Evolutionary conservation across 2,329 filamentous ascomycete genomes (phyloP).

Genomic region (Neodidymelliopsis sp.): DNA sequence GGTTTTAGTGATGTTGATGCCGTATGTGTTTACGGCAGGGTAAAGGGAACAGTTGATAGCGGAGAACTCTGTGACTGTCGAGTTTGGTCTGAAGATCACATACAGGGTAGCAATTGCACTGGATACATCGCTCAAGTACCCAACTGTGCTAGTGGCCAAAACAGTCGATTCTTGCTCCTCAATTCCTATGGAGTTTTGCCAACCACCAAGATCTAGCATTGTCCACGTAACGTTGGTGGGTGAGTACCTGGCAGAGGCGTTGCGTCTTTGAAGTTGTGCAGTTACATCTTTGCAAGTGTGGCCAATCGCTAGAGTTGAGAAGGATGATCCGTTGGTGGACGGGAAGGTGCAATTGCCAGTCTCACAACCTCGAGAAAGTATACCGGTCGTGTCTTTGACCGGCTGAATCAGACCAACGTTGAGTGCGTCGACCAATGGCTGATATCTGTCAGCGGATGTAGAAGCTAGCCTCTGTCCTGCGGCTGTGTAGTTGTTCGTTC

Average conservation of each 20-base stretch:
- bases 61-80: constrained; percentile 10
- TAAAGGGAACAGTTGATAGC: background rate
- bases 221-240: too few species aligned
- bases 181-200: too few species aligned
- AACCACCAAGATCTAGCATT: too few species aligned
- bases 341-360: constrained; percentile 23
- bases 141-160: too few species aligned
- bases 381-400: constrained; percentile 10
- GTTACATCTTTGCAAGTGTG: constrained; percentile 13
- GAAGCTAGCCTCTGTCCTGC: too few species aligned
- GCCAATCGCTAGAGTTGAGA: constrained; percentile 14
- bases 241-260: too few species aligned
- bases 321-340: constrained; percentile 1
- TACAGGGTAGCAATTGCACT: constrained; percentile 15
- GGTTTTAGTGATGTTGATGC: background rate
- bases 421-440: constrained; percentile 7
- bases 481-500: constrained; percentile 8
- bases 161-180: too few species aligned
- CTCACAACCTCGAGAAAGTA: constrained; percentile 16
- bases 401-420: constrained; percentile 15
- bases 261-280: background rate
- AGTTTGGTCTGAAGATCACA: constrained; percentile 9
- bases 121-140: too few species aligned
- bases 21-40: background rate
- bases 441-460: too few species aligned